These are phyloP conservation scores for Samsoniella hepiali DNA, from an alignment of 2,329 filamentous ascomycete species.

Conservation along the genomic window DNA sequence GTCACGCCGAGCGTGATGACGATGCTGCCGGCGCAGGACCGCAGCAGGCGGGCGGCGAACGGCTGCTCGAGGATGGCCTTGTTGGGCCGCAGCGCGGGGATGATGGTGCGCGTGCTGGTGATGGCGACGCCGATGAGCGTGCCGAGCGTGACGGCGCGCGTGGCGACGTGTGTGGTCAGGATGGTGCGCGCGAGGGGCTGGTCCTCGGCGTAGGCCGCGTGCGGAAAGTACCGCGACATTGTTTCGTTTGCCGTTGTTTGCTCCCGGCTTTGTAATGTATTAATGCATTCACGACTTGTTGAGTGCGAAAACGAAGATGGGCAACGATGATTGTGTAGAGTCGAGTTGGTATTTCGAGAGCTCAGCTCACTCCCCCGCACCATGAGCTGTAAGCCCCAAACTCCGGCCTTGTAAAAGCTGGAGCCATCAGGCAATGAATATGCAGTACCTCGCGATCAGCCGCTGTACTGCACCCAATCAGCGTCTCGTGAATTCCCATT, in stretches of 20 bases:
- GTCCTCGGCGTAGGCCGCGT: slow-evolving; percentile 59
- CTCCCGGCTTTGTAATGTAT: too few relatives aligned
- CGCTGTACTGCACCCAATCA: background rate
- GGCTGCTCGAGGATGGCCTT: slow-evolving; percentile 25
- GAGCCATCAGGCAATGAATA: too few relatives aligned
- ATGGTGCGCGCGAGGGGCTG: slow-evolving; percentile 54
- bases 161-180: slow-evolving; percentile 57
- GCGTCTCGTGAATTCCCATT: background rate
- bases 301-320: background rate
- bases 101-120: slow-evolving; percentile 32
- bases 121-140: slow-evolving; percentile 45
- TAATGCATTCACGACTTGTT: background rate
- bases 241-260: slow-evolving; percentile 11
- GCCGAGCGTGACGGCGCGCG: slow-evolving; percentile 52
- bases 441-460: background rate
- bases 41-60: slow-evolving; percentile 39
- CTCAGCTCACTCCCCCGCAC: background rate
- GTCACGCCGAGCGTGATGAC: slow-evolving; percentile 44
- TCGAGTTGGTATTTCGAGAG: background rate
- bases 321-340: background rate
- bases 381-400: background rate
- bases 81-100: slow-evolving; percentile 30
- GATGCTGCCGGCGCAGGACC: slow-evolving; percentile 43
- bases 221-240: slow-evolving; percentile 57
- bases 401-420: background rate